Base-by-base conservation (phyloP, 148 eudicot species). In the Spergularia bocconei region DNA sequence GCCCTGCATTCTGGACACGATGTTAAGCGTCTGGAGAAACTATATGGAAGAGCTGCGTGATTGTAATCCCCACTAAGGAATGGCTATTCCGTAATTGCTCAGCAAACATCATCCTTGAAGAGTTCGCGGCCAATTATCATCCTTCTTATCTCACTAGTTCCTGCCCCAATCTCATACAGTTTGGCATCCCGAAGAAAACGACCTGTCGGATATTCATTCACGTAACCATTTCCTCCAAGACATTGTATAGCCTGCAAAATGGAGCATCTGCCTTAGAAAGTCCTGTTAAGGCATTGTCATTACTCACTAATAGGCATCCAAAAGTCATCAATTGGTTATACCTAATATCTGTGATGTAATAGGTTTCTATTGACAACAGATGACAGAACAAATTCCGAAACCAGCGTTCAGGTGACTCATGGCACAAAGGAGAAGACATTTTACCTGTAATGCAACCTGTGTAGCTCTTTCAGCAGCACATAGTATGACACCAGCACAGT, bases 401-500 rank as follows among this genome's bases (percentile, higher is more conserved):
- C 44, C n/a, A 15, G 67, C 13, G n/a, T 59, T 29, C 13, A 33
- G 41, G 19, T 36, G 1, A 68, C 14, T 10, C 19, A 50, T 51
- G 33, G 17, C 33, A 21, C 39, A 25, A 48, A 13, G 21, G 25
- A n/a, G 51, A 61, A 38, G 19, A 38, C 13, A 11, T 75, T 59
- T 69, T 63, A 95, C 99, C 97, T 95, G 99, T 78, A 95, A 85
- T 71, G 99, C 99, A 78, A 95, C 99, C 83, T 95, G 99, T 70
- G 99, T 95, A 75, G 97, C 99, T 83, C 99, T 89, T 86, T 95
- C 97, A 36, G 97, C 96, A 64, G 97, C 96, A 80, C 85, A 82
- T 17, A 95, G 92, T 79, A 95, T 90, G 19, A 87, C 99, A 69
- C 93, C 99, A 72, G 99, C 96, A 79, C 99, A 95, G 74, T 95